Evolutionary conservation across 1,284 basidiomycete species (phyloP), one percentile per base, ranked within the genome.

Genomic region (Apiotrichum akiyoshidainum): DNA sequence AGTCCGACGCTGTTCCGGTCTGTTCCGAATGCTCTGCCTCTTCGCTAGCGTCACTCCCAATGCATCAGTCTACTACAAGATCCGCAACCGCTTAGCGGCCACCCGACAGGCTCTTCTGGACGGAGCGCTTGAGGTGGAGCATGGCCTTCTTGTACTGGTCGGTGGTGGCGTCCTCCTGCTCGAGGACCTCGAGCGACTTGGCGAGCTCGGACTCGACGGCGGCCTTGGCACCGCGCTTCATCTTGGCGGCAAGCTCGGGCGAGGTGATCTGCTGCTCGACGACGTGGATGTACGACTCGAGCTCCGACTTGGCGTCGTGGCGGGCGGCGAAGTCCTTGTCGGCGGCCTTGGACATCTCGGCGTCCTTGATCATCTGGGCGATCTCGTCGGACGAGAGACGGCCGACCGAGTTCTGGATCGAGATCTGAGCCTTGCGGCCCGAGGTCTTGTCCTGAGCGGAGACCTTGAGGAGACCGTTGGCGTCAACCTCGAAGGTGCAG

Each of bases 351-450:
- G 86, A 96, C 78, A 91, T 88, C 80, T 96, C 92, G 60, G 93
- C 93, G 75, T 96, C 92, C 83, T 92, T 92, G 84, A 96, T 93
- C 94, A 97, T 97, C 81, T 94, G 90, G 72, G 93, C 90, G 68
- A 96, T 97, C 84, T 97, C 93, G 66, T 86, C 89, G 51, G 87
- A 85, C 46, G 92, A 95, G 68, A 97, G 85, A 81, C 93, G 92
- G 67, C 93, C 93, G 74, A 95, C 92, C 59, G 92, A 95, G 85
- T 74, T 80, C 88, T 90, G 91, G 73, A 77, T 80, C 52, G 79
- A 77, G 82, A 96, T 96, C 71, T 92, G 92, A 60, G 93, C 92
- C 81, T 93, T 93, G 80, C 92, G 90, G 78, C 93, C 93, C 46
- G 92, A 95, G 55, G 92, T 90, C 79, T 89, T 88, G 81, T 97